Percentiles rank a stretch among this genome's conserved stretches.
Evolutionary conservation across 805 yeast species (phyloP).

Genomic region (Schwanniomyces pseudopolymorphus): DNA sequence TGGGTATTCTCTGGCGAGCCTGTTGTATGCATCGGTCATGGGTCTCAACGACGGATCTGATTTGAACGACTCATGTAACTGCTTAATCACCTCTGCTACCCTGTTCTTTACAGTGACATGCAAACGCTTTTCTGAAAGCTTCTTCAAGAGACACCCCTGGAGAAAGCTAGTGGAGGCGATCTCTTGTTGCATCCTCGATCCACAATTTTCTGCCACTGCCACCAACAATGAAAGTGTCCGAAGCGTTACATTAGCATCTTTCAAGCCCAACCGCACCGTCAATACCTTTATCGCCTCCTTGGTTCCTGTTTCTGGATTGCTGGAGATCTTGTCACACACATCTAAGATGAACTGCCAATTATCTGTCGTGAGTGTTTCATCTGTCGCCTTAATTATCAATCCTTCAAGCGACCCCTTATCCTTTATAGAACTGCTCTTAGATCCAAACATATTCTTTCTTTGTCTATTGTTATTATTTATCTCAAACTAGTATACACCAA

Average conservation of each 20-base stretch:
- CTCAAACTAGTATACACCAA: background rate
- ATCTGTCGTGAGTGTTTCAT: conserved; percentile 39
- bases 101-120: conserved; percentile 68
- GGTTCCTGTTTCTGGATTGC: conserved; percentile 37
- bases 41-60: conserved; percentile 75
- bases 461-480: background rate
- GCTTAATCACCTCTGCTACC: conserved; percentile 65
- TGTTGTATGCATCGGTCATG: conserved; percentile 59
- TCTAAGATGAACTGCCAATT: conserved; percentile 46
- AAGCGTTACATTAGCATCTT: conserved; percentile 42
- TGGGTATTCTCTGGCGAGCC: conserved; percentile 40
- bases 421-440: background rate
- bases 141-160: conserved; percentile 31
- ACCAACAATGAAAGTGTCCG: conserved; percentile 35
- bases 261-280: conserved; percentile 21
- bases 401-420: conserved; percentile 10
- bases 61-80: conserved; percentile 62
- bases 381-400: conserved; percentile 38
- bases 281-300: conserved; percentile 29
- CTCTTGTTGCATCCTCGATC: conserved; percentile 44
- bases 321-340: conserved; percentile 38
- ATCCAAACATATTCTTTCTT: conserved; percentile 3
- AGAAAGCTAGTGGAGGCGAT: conserved; percentile 39
- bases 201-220: conserved; percentile 45
- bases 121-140: conserved; percentile 53